Base-by-base conservation (phyloP, 1,139 yeast genomes). In the Saccharomycopsis hybrid region DNA sequence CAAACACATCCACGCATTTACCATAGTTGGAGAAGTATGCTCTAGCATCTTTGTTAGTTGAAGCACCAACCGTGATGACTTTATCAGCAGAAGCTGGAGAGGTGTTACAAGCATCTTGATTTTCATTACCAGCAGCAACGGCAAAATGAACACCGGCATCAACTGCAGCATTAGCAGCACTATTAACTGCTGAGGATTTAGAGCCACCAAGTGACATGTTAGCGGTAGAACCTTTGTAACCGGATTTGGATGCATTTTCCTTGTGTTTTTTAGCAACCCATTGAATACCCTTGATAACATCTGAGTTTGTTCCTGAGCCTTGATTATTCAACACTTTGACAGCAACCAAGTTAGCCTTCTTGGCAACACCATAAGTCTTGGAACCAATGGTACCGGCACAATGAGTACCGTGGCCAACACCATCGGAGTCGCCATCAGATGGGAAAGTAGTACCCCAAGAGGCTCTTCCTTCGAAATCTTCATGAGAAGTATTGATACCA, bases 181-280 rank as follows among this genome's bases (percentile, higher is more conserved):
- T 63, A 65, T 85, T 90, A 60, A 88, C 75, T 13, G 95, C 77
- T 53, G 86, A 87, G 1, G 94, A 83, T 65, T 81, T 82, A 58
- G 89, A 90, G 62, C 95, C 95, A 61, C 95, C 95, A 54, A 88
- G 74, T 1, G 96, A 86, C 90, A 87, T 85, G 72, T 87, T 87
- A 51, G 92, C 94, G 44, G 92, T 80, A 27, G 95, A 85, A 52
- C 92, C 92, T 68, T 85, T 85, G 70, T 82, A 83, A 11, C 87
- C 85, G 65, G 78, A 74, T 64, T 74, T 73, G 9, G 41, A 43
- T 24, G 45, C 43, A 56, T 69, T 70, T 41, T 73, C 70, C 63
- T 80, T 76, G 47, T 74, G 80, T 33, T 83, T 84, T 56, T 78
- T 74, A 39, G 85, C 89, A 45, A 86, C 92, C 64, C 65, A 82